These are phyloP conservation scores for Aureobasidium namibiae DNA, from an alignment of 2,329 filamentous ascomycete genomes.

Conservation along the genomic window DNA sequence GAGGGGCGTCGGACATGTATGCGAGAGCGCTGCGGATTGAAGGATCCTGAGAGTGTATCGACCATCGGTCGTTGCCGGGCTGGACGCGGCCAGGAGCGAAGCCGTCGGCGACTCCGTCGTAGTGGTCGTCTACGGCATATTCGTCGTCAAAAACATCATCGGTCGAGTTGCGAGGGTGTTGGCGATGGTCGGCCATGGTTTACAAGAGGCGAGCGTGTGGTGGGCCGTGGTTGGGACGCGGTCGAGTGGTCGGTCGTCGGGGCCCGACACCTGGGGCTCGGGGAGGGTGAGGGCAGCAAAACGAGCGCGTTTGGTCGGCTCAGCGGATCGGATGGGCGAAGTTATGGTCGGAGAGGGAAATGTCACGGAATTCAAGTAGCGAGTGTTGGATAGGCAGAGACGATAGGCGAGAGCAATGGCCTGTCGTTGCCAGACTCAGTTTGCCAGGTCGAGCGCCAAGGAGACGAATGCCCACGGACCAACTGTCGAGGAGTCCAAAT, in stretches of 20 bases:
- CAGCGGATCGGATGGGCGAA: neutral
- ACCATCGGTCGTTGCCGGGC: constrained; percentile 16
- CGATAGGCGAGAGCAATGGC: neutral
- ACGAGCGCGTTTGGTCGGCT: constrained; percentile 6
- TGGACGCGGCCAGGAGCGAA: constrained; percentile 33
- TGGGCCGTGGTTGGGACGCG: neutral
- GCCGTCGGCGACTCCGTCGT: constrained; percentile 38
- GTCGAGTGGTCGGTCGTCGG: constrained; percentile 1
- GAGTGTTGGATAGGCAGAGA: constrained; percentile 9
- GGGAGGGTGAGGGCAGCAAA: constrained; percentile 3
- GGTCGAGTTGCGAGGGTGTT: neutral
- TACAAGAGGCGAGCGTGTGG: neutral
- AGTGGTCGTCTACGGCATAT: constrained; percentile 32
- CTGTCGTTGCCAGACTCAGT: neutral
- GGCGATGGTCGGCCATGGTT: constrained; percentile 5
- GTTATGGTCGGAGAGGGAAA: neutral
- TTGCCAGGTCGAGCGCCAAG: neutral
- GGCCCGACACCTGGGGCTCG: constrained; percentile 10
- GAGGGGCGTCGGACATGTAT: constrained; percentile 18
- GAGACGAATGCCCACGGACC: neutral
- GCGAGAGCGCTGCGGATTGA: constrained; percentile 25
- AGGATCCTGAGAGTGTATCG: constrained; percentile 18
- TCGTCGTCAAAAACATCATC: constrained; percentile 42
- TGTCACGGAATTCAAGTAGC: neutral
- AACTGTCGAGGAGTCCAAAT: neutral